phyloP scores from a whole-genome alignment of 306 rosid species.

The Cicer pinnatifidum region DNA sequence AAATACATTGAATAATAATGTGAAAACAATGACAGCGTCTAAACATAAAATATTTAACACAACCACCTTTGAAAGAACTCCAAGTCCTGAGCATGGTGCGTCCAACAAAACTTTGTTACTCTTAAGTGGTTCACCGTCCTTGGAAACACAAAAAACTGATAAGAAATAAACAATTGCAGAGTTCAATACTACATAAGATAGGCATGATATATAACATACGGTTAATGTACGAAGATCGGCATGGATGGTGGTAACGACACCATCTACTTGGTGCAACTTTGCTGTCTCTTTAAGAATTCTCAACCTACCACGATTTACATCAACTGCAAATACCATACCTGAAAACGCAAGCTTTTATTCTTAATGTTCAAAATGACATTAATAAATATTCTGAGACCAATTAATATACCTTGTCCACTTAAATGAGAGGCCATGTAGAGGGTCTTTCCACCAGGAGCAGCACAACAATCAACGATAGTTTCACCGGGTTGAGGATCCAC shows the following conservation, averaged over 20 bases:
- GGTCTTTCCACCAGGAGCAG: conserved; percentile 96
- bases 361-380: conserved; percentile 10
- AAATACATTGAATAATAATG: conserved; percentile 25
- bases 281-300: conserved; percentile 88
- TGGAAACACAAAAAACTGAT: conserved; percentile 38
- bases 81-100: conserved; percentile 86
- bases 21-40: neutral
- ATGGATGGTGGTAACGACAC: conserved; percentile 61
- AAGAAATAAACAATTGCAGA: conserved; percentile 38
- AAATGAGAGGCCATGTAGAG: conserved; percentile 82
- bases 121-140: conserved; percentile 60
- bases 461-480: conserved; percentile 78
- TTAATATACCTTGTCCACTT: conserved; percentile 73
- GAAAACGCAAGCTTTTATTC: conserved; percentile 42
- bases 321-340: conserved; percentile 77
- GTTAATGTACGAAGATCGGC: conserved; percentile 66
- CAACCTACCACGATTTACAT: conserved; percentile 76
- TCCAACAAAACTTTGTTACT: conserved; percentile 83
- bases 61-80: conserved; percentile 89
- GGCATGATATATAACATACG: conserved; percentile 51
- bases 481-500: conserved; percentile 87
- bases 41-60: conserved; percentile 24
- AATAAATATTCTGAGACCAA: conserved; percentile 3
- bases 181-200: conserved; percentile 9
- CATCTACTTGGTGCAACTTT: conserved; percentile 75